These are phyloP conservation scores for Wickerhamiella domercqiae DNA, from an alignment of 805 yeast genomes.

Conservation along the genomic window DNA sequence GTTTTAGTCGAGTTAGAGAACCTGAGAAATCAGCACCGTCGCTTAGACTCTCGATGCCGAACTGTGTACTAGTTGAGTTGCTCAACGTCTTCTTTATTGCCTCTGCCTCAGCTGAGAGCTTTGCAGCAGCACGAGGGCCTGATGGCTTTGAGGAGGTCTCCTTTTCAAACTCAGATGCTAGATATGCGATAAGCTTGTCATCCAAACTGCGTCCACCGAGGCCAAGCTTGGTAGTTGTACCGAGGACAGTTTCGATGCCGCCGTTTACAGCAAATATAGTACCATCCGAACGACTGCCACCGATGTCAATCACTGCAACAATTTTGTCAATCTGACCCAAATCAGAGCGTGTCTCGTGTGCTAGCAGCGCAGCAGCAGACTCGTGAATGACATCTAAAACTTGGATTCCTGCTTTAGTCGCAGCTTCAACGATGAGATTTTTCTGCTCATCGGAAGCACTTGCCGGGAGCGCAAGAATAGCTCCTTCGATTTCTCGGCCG, in stretches of 20 bases:
- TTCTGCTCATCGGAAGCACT: slow-evolving; percentile 66
- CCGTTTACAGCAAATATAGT: slow-evolving; percentile 89
- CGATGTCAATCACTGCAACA: slow-evolving; percentile 88
- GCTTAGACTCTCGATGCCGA: slow-evolving; percentile 87
- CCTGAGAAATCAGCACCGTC: slow-evolving; percentile 91
- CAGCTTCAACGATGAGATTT: slow-evolving; percentile 41
- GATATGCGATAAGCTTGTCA: slow-evolving; percentile 58
- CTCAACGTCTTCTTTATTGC: slow-evolving; percentile 82
- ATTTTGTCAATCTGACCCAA: slow-evolving; percentile 45
- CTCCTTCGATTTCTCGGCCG: slow-evolving; percentile 67
- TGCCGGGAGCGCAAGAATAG: slow-evolving; percentile 82
- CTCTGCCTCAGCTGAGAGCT: slow-evolving; percentile 69
- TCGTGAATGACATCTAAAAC: slow-evolving; percentile 82
- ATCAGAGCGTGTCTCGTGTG: slow-evolving; percentile 46
- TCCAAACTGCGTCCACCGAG: slow-evolving; percentile 87
- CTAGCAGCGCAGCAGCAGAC: slow-evolving; percentile 80
- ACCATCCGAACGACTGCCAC: slow-evolving; percentile 90
- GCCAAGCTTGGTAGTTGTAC: slow-evolving; percentile 66
- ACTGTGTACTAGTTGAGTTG: slow-evolving; percentile 73
- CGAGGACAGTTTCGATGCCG: slow-evolving; percentile 77
- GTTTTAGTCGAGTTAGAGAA: slow-evolving; percentile 84
- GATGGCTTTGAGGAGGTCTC: slow-evolving; percentile 44
- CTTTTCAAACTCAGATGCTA: slow-evolving; percentile 89
- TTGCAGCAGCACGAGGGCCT: slow-evolving; percentile 75
- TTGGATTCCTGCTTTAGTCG: slow-evolving; percentile 57